Base-by-base conservation (phyloP, 371 early-diverging fungal genomes). In the Saksenaea vasiformis region DNA sequence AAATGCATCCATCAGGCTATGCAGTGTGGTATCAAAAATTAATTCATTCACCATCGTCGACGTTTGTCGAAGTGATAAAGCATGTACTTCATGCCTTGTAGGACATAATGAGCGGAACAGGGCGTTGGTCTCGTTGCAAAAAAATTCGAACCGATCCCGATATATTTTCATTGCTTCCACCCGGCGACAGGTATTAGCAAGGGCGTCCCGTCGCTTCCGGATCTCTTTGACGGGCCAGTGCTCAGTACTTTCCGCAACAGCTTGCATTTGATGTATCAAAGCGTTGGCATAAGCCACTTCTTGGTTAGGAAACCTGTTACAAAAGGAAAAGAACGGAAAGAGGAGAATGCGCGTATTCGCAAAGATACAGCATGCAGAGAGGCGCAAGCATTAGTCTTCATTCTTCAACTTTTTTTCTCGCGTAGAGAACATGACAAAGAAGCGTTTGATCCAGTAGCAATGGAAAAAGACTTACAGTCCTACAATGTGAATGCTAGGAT, bases 231-330 rank as follows among this genome's bases (percentile, higher is more conserved):
- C 24, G 3, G 51, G 51, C 51, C 51, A 47, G 24, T 47, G 51
- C 19, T 47, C 51, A 22, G 51, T 47, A 22, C 51, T 47, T 11
- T 47, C 51, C 22, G 51, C 51, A 22, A 47, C 51, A 19, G 51
- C 51, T 47, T 47, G 51, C 51, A 47, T 47, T 47, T 47, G 51
- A 47, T 47, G 51, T 47, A 47, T 47, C 22, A 47, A 47, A 26
- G 51, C 51, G 22, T 47, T 47, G 5, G 51, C 51, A 22, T 47
- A 47, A 47, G 51, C 51, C 51, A 47, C 51, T 9, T 47, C 51
- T 47, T 47, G 51, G 51, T 47, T 47, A 10, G 51, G 51, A 11
- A 19, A 47, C 22, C 51, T 47, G 11, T 39, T 14, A n/a, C 39
- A 39, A 10, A 3, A 39, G 3, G 22, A 22, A 47, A 47, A 47